Evolutionary conservation across 352 stramenopile species (phyloP).

Genomic region (Globisporangium acanthophoron): DNA sequence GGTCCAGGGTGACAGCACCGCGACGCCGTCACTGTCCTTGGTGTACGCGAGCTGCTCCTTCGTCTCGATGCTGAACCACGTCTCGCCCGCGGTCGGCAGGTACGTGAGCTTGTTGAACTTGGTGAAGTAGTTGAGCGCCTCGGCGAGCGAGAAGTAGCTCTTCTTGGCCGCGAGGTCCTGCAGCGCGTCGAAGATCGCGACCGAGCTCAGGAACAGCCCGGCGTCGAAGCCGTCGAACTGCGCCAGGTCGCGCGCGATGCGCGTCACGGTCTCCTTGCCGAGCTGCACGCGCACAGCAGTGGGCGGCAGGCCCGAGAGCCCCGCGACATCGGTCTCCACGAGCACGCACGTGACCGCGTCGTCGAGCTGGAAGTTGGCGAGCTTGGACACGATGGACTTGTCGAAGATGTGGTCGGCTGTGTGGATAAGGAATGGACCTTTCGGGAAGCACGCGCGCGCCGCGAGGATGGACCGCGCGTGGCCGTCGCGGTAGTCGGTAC

Average conservation of each 20-base stretch:
- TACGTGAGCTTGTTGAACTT: conserved; percentile 75
- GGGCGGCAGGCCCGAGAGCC: conserved; percentile 45
- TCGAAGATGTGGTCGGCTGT: conserved; percentile 84
- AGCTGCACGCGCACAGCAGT: conserved; percentile 72
- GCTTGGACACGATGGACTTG: conserved; percentile 54
- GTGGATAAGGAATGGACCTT: conserved; percentile 73
- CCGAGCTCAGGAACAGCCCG: conserved; percentile 68
- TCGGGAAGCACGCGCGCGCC: conserved; percentile 69
- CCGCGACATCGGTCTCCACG: conserved; percentile 60
- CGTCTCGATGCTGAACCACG: conserved; percentile 80
- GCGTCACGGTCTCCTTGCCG: conserved; percentile 43
- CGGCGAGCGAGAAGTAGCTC: conserved; percentile 77
- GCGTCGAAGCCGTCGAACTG: conserved; percentile 76
- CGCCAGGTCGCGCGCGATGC: conserved; percentile 66
- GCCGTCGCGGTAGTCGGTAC: conserved; percentile 66
- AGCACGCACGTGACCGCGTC: conserved; percentile 73
- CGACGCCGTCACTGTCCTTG: conserved; percentile 48
- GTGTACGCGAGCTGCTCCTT: conserved; percentile 60
- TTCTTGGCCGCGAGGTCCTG: conserved; percentile 83
- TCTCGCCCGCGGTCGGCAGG: conserved; percentile 46
- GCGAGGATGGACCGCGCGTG: conserved; percentile 74
- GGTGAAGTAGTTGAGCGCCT: conserved; percentile 69
- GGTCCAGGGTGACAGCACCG: conserved; percentile 60
- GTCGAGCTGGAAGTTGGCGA: conserved; percentile 69
- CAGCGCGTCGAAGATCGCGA: conserved; percentile 67